phyloP scores from a whole-genome alignment of 208 protist species.

The Lotmaria passim region DNA sequence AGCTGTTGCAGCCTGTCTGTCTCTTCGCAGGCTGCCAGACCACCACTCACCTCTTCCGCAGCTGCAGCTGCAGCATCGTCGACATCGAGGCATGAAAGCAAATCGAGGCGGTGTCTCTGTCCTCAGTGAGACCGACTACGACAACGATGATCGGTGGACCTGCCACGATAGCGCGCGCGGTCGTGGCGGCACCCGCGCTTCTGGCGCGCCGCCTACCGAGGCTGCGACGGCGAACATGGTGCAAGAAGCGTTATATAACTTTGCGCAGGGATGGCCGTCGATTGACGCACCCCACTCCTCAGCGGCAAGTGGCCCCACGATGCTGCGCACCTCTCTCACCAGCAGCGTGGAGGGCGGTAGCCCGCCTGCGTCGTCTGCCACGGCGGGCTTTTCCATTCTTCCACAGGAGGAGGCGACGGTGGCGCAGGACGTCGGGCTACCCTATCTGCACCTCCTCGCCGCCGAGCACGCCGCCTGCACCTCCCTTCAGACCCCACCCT shows the following conservation, averaged over 20 bases:
- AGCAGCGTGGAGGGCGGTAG: background rate
- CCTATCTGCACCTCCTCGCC: constrained; percentile 61
- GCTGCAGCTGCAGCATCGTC: background rate
- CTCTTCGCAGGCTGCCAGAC: constrained; percentile 45
- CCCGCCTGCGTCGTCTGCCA: background rate
- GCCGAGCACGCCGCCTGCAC: constrained; percentile 45
- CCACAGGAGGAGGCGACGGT: constrained; percentile 35
- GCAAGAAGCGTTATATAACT: background rate
- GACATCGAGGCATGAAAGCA: background rate
- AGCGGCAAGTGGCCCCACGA: background rate
- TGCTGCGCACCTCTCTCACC: background rate
- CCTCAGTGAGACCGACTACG: constrained; percentile 8
- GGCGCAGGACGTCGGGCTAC: constrained; percentile 64
- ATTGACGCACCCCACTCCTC: background rate
- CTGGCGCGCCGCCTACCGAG: background rate
- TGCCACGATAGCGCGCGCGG: background rate
- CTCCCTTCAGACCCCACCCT: constrained; percentile 29
- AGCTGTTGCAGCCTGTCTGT: constrained; percentile 41
- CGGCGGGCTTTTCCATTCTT: constrained; percentile 23
- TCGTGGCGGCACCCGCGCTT: background rate
- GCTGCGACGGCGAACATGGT: background rate
- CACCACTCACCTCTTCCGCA: background rate
- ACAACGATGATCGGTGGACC: background rate
- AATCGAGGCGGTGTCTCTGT: background rate
- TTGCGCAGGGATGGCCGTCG: constrained; percentile 28